These are phyloP conservation scores for Salix purpurea DNA, from an alignment of 345 rosid genomes.

Conservation along the genomic window DNA sequence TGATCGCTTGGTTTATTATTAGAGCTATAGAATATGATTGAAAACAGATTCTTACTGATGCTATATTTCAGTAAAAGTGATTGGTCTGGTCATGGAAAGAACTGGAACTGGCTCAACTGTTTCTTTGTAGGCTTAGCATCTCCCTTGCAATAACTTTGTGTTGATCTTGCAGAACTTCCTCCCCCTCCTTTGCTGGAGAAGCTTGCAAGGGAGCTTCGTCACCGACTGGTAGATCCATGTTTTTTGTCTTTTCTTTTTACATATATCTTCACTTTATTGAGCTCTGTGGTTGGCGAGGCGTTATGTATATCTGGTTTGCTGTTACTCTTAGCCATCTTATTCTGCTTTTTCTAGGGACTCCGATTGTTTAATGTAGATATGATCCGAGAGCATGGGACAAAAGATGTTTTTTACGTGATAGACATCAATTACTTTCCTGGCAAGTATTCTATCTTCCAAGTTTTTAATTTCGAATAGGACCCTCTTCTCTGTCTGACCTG, in stretches of 20 bases:
- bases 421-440: constrained; percentile 97
- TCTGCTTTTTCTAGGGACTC: constrained; percentile 52
- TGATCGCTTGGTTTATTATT: no score
- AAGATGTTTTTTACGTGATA: constrained; percentile 68
- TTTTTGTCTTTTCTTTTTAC: no score
- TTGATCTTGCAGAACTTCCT: constrained; percentile 67
- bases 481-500: background rate
- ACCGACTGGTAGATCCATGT: constrained; percentile 46
- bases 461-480: background rate
- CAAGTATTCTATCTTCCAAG: constrained; percentile 18
- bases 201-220: constrained; percentile 70
- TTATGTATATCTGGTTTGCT: background rate
- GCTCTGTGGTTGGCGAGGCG: background rate
- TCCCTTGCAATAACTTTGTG: constrained; percentile 6
- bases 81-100: background rate
- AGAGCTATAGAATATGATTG: no score
- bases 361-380: constrained; percentile 80
- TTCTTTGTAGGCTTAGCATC: background rate
- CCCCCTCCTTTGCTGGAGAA: constrained; percentile 71
- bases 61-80: background rate
- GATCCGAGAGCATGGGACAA: constrained; percentile 75
- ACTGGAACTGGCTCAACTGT: no score
- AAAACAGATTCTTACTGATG: background rate
- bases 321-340: background rate
- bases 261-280: background rate